A percentile compares a stretch with the other conserved stretches of the same genome.
These are phyloP conservation scores for Tetrapyrgos nigripes DNA, from an alignment of 1,284 basidiomycete genomes.

Conservation along the genomic window DNA sequence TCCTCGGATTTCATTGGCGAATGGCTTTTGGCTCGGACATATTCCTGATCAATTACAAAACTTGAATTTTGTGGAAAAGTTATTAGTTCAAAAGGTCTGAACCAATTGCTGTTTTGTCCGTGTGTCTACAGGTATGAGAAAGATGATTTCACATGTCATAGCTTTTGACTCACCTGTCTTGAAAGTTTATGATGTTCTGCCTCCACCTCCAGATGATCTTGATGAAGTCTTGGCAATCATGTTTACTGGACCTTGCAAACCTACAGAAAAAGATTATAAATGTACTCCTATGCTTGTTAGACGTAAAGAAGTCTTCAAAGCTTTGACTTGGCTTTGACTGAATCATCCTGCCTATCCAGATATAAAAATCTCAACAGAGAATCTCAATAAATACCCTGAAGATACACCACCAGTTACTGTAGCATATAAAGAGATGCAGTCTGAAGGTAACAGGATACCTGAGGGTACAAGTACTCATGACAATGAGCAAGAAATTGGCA, in stretches of 20 bases:
- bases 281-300: too few relatives aligned
- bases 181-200: too few relatives aligned
- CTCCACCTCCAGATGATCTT: conserved; percentile 36
- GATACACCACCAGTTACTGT: conserved; percentile 35
- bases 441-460: conserved; percentile 21
- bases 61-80: conserved; percentile 29
- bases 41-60: conserved; percentile 36
- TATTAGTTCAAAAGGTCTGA: conserved; percentile 22
- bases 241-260: conserved; percentile 37
- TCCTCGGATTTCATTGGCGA: conserved; percentile 36
- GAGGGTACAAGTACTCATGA: conserved; percentile 24
- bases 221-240: conserved; percentile 42
- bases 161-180: too few relatives aligned
- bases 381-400: conserved; percentile 36
- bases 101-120: conserved; percentile 7
- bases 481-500: conserved; percentile 33
- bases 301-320: too few relatives aligned
- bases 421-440: conserved; percentile 24
- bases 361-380: conserved; percentile 40
- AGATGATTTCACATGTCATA: too few relatives aligned
- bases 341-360: conserved; percentile 46
- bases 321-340: conserved; percentile 43
- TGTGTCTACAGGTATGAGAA: too few relatives aligned
- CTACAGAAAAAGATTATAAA: too few relatives aligned
- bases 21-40: conserved; percentile 45